These are phyloP conservation scores for Oropetium thomaeum DNA, from an alignment of 176 grass and related monocot genomes.

Conservation along the genomic window DNA sequence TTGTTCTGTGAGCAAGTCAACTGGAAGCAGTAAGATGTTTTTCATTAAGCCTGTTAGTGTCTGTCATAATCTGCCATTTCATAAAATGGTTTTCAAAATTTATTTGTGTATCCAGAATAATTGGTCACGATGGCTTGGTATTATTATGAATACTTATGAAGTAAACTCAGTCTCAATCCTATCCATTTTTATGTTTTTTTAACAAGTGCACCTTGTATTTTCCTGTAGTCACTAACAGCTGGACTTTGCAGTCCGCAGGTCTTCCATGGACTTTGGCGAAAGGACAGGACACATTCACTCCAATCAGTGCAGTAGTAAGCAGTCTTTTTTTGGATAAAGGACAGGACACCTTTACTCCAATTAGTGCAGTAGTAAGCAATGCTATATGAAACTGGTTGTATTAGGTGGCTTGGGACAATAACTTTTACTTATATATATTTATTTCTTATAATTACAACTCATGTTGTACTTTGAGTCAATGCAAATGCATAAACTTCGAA, in stretches of 20 bases:
- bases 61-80: slow-evolving; percentile 5
- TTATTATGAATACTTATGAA: background rate
- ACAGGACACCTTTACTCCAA: slow-evolving; percentile 96
- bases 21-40: background rate
- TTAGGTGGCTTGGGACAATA: background rate
- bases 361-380: slow-evolving; percentile 82
- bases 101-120: slow-evolving; percentile 1
- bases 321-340: slow-evolving; percentile 62
- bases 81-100: background rate
- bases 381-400: background rate
- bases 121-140: background rate
- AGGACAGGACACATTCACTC: slow-evolving; percentile 96
- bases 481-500: background rate
- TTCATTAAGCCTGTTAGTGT: background rate
- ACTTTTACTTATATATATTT: background rate
- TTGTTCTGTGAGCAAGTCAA: background rate
- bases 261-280: slow-evolving; percentile 97
- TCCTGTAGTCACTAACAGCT: slow-evolving; percentile 14
- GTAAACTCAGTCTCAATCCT: background rate
- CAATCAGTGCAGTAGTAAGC: slow-evolving; percentile 91
- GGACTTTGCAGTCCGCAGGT: slow-evolving; percentile 62
- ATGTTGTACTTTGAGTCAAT: background rate
- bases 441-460: background rate
- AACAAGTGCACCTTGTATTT: background rate
- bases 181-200: background rate